Percentiles rank a stretch among this genome's conserved stretches.
Conservation (phyloP, 169 alveolate species). For the Plasmodium gonderi region DNA sequence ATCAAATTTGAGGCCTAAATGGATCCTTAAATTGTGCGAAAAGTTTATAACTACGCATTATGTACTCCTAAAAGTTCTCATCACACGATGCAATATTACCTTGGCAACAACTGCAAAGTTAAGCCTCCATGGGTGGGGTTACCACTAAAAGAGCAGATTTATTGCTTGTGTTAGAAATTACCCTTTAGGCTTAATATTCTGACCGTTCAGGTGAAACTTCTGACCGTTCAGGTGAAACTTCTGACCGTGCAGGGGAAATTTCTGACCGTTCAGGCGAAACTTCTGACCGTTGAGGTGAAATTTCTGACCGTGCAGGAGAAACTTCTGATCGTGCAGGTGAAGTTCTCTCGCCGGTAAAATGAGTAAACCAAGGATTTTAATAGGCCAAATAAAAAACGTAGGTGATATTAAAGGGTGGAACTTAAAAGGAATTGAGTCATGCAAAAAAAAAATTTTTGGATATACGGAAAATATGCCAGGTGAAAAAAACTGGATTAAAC, state of each 20-base stretch:
- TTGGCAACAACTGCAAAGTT: not conserved
- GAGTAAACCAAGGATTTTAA: slow-evolving; percentile 60
- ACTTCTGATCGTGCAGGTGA: not conserved
- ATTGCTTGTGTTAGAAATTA: not conserved
- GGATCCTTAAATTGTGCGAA: not conserved
- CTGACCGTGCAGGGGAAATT: not conserved
- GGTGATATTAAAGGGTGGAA: slow-evolving; percentile 50
- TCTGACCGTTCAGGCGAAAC: not conserved
- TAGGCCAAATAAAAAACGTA: slow-evolving; percentile 61
- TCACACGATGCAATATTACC: not conserved
- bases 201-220: not conserved
- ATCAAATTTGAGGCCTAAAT: not conserved
- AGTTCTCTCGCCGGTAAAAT: not conserved
- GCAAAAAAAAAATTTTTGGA: slow-evolving; percentile 72
- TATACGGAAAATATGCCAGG: slow-evolving; percentile 80
- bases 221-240: not conserved
- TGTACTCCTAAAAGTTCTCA: not conserved
- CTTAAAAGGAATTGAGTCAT: slow-evolving; percentile 73
- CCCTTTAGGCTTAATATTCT: not conserved
- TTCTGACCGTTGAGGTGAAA: not conserved
- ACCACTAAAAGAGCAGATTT: not conserved
- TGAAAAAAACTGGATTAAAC: slow-evolving; percentile 85
- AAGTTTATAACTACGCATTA: not conserved
- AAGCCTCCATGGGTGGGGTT: not conserved
- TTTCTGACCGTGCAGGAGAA: not conserved